Evolutionary conservation across 2,329 filamentous ascomycete species (phyloP).

Genomic region (Saccharata proteae): DNA sequence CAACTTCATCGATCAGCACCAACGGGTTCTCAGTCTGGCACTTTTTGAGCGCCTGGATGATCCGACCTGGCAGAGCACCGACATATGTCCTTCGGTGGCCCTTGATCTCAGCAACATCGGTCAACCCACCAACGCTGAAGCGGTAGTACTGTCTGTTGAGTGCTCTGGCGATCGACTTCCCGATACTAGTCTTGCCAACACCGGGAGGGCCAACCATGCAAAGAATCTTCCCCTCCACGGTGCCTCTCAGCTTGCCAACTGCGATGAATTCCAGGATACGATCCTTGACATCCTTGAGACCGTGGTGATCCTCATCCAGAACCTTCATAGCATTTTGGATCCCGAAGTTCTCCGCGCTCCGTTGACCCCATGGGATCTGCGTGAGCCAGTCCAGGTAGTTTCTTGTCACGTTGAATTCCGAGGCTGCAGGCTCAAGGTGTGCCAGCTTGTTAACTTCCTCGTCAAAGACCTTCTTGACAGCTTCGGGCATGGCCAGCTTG

Average conservation of each 20-base stretch:
- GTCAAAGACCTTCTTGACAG: constrained; percentile 93
- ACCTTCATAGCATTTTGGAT: constrained; percentile 85
- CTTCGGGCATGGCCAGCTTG: constrained; percentile 93
- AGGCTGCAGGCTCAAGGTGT: constrained; percentile 87
- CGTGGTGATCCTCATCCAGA: constrained; percentile 92
- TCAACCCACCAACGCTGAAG: constrained; percentile 93
- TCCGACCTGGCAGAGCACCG: constrained; percentile 84
- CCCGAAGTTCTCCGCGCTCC: constrained; percentile 91
- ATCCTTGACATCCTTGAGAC: constrained; percentile 95
- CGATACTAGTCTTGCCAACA: constrained; percentile 97
- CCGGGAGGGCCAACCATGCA: constrained; percentile 96
- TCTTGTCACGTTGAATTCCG: constrained; percentile 95
- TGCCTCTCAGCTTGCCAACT: constrained; percentile 90
- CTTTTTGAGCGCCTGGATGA: constrained; percentile 97
- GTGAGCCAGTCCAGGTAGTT: constrained; percentile 99
- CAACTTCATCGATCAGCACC: constrained; percentile 91
- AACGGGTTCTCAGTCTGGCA: constrained; percentile 97
- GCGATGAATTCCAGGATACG: constrained; percentile 97
- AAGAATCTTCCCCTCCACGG: constrained; percentile 94
- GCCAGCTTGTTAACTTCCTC: constrained; percentile 96
- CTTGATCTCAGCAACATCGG: constrained; percentile 98
- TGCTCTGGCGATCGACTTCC: constrained; percentile 91
- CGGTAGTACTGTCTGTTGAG: constrained; percentile 95
- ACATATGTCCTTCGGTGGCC: constrained; percentile 94
- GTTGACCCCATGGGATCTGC: constrained; percentile 92